Evolutionary conservation across 331 rosid genomes (phyloP).

Genomic region (Stylosanthes scabra): DNA sequence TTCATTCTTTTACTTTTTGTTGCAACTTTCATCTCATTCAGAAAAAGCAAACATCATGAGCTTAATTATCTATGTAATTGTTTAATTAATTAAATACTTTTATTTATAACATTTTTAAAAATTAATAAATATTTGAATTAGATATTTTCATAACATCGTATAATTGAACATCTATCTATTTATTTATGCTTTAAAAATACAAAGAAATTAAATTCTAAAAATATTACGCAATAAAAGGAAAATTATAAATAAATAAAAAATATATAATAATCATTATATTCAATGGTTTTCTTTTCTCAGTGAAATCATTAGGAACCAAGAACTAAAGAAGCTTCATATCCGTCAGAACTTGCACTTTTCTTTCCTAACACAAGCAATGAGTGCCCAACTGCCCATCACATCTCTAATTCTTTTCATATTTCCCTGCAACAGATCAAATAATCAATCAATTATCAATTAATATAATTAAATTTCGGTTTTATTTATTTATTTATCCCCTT

Average conservation of each 20-base stretch:
- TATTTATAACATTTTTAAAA: too few relatives aligned
- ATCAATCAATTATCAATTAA: too few relatives aligned
- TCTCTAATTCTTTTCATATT: constrained; percentile 39
- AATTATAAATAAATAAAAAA: too few relatives aligned
- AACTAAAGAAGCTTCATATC: constrained; percentile 51
- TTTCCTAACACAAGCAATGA: constrained; percentile 46
- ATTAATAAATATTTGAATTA: too few relatives aligned
- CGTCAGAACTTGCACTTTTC: constrained; percentile 47
- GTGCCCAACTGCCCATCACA: constrained; percentile 46
- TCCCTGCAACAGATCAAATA: constrained; percentile 39
- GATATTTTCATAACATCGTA: too few relatives aligned
- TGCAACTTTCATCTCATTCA: constrained; percentile 47
- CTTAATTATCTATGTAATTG: too few relatives aligned
- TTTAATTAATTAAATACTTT: too few relatives aligned
- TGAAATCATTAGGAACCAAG: constrained; percentile 52
- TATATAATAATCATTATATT: constrained; percentile 29
- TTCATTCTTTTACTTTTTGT: constrained; percentile 43
- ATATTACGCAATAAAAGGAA: too few relatives aligned
- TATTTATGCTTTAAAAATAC: too few relatives aligned
- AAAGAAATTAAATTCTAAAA: too few relatives aligned
- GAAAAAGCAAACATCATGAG: background rate
- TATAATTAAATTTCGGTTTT: background rate
- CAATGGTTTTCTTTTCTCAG: constrained; percentile 40
- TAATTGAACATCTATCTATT: too few relatives aligned
- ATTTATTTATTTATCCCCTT: background rate